A percentile compares a stretch with the other conserved stretches of the same genome.
phyloP scores from a whole-genome alignment of 139 green algal species.

The Trebouxia sp. region DNA sequence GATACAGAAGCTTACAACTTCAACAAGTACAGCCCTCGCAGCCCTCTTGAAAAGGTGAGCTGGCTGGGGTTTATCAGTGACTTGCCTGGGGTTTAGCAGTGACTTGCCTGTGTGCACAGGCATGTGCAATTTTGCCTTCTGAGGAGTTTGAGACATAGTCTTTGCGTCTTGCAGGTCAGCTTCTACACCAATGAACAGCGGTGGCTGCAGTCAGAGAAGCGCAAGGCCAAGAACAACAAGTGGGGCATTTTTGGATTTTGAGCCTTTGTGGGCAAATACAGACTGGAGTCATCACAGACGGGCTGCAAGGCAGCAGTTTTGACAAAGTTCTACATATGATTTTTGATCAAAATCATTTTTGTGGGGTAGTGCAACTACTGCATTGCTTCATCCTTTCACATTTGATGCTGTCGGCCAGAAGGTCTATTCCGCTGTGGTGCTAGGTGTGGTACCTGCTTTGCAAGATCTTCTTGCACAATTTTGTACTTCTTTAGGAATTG shows the following conservation, averaged over 20 bases:
- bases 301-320: neutral
- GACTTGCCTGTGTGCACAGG: too few species aligned
- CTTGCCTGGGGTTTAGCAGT: too few species aligned
- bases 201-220: conserved; percentile 25
- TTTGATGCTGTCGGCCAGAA: neutral
- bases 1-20: neutral
- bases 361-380: neutral
- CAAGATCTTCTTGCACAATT: conserved; percentile 23
- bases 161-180: conserved; percentile 19
- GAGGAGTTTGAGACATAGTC: neutral
- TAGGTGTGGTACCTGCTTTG: neutral
- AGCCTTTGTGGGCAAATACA: neutral
- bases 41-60: conserved; percentile 31
- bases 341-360: neutral
- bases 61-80: too few species aligned
- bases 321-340: too few species aligned
- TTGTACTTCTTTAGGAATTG: conserved; percentile 9
- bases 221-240: neutral
- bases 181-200: conserved; percentile 31
- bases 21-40: conserved; percentile 17
- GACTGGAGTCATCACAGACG: neutral
- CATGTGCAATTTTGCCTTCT: too few species aligned
- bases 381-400: neutral
- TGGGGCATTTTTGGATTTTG: conserved; percentile 15
- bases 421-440: neutral